A percentile compares a stretch with the other conserved stretches of the same genome.
These are phyloP conservation scores for Erysimum cheiri DNA, from an alignment of 441 rosid species.

Conservation along the genomic window DNA sequence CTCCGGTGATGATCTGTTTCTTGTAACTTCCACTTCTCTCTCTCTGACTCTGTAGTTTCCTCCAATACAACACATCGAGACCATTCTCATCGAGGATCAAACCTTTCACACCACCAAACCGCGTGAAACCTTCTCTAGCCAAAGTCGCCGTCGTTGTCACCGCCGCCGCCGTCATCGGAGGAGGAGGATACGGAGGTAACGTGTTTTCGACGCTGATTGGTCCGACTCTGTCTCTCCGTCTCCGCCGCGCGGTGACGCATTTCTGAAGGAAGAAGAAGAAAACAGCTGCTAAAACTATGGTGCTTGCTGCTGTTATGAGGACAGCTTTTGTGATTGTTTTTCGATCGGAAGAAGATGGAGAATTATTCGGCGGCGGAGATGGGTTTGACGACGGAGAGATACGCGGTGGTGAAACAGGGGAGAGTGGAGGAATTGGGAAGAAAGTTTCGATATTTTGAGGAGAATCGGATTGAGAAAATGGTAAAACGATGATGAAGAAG, in stretches of 20 bases:
- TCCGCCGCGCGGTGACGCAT: conserved; percentile 19
- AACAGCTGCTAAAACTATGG: conserved; percentile 56
- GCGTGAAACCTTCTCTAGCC: conserved; percentile 42
- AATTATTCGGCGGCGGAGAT: neutral
- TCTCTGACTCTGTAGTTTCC: conserved; percentile 55
- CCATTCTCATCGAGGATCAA: conserved; percentile 86
- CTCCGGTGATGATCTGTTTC: conserved; percentile 33
- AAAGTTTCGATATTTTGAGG: conserved; percentile 71
- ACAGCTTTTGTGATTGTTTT: conserved; percentile 61
- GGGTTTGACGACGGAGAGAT: conserved; percentile 12
- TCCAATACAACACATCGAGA: conserved; percentile 86
- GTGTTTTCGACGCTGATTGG: conserved; percentile 7
- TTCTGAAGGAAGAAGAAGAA: conserved; percentile 59
- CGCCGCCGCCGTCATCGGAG: neutral
- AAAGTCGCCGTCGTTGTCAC: neutral
- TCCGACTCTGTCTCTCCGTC: conserved; percentile 41
- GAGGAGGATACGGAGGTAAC: conserved; percentile 14
- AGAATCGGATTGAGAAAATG: conserved; percentile 51
- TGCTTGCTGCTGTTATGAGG: conserved; percentile 65
- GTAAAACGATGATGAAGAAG: conserved; percentile 36
- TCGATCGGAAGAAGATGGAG: conserved; percentile 28
- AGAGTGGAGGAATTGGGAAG: conserved; percentile 46
- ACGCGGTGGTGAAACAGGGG: conserved; percentile 33
- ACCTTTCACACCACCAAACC: conserved; percentile 59
- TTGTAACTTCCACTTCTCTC: conserved; percentile 39